Conservation (phyloP, 805 yeast genomes). For the Saturnispora silvae region DNA sequence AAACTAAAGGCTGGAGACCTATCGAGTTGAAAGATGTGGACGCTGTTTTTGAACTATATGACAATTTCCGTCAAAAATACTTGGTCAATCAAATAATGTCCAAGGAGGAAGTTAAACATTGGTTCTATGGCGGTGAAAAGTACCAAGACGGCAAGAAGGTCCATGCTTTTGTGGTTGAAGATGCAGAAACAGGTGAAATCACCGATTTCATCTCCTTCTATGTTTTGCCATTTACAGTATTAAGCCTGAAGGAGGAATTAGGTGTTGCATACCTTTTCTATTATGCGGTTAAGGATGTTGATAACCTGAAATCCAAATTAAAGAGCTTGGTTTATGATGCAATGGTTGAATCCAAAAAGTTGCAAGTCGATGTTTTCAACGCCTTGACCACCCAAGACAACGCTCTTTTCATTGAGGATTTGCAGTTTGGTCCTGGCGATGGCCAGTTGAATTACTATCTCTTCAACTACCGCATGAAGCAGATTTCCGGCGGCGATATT, state of each 20-base stretch:
- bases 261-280: slow-evolving; percentile 85
- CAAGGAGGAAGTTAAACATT: slow-evolving; percentile 63
- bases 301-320: slow-evolving; percentile 17
- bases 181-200: slow-evolving; percentile 37
- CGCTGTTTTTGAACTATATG: slow-evolving; percentile 49
- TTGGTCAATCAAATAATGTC: slow-evolving; percentile 63
- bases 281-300: slow-evolving; percentile 56
- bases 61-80: slow-evolving; percentile 53
- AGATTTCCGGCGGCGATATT: slow-evolving; percentile 60
- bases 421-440: slow-evolving; percentile 89
- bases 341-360: slow-evolving; percentile 50
- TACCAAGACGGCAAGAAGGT: slow-evolving; percentile 43
- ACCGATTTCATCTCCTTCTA: slow-evolving; percentile 89
- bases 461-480: slow-evolving; percentile 80
- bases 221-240: slow-evolving; percentile 75
- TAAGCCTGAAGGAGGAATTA: slow-evolving; percentile 58
- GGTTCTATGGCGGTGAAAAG: slow-evolving; percentile 51
- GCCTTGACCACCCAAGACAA: slow-evolving; percentile 90
- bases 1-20: slow-evolving; percentile 44
- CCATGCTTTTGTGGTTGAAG: slow-evolving; percentile 67
- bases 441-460: slow-evolving; percentile 84
- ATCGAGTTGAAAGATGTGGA: slow-evolving; percentile 54
- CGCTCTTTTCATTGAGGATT: slow-evolving; percentile 64
- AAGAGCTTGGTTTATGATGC: slow-evolving; percentile 28
- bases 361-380: slow-evolving; percentile 81